A percentile compares a stretch with the other conserved stretches of the same genome.
phyloP scores from a whole-genome alignment of 257 asterid genomes.

The Solanum paucissectum region DNA sequence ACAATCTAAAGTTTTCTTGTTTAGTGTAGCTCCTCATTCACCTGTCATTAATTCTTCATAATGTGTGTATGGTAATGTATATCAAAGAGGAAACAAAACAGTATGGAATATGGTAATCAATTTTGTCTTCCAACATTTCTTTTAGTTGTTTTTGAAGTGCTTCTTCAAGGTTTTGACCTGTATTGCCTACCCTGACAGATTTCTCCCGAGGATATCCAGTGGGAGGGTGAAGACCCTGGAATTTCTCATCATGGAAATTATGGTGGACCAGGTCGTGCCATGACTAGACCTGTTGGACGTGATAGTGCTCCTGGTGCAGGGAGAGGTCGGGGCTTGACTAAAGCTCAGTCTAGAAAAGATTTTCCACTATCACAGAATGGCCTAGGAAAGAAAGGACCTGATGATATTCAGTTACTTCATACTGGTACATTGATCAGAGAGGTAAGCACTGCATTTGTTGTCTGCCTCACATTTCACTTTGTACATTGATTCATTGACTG shows the following conservation, averaged over 20 bases:
- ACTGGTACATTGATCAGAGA: constrained; percentile 78
- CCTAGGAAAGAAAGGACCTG: constrained; percentile 56
- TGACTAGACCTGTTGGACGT: constrained; percentile 53
- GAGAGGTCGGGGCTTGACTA: constrained; percentile 77
- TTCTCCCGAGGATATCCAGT: constrained; percentile 77
- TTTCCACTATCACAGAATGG: constrained; percentile 67
- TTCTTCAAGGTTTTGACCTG: not conserved
- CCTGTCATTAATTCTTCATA: not conserved
- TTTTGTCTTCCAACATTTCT: not conserved
- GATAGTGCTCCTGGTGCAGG: constrained; percentile 60
- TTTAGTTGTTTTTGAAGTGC: not conserved
- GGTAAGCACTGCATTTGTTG: constrained; percentile 25
- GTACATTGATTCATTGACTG: constrained; percentile 5
- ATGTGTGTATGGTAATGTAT: not conserved
- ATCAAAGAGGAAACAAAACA: not conserved
- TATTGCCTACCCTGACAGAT: constrained; percentile 30
- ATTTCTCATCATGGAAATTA: constrained; percentile 54
- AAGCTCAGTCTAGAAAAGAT: constrained; percentile 62
- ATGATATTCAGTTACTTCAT: constrained; percentile 73
- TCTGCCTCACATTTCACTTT: not conserved
- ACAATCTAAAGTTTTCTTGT: not conserved
- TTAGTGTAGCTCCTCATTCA: not conserved
- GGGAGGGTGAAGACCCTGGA: constrained; percentile 86
- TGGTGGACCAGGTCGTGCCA: constrained; percentile 56
- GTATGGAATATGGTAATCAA: not conserved